These are phyloP conservation scores for Mortierella sp. DNA, from an alignment of 371 early-diverging fungal species.

Conservation along the genomic window DNA sequence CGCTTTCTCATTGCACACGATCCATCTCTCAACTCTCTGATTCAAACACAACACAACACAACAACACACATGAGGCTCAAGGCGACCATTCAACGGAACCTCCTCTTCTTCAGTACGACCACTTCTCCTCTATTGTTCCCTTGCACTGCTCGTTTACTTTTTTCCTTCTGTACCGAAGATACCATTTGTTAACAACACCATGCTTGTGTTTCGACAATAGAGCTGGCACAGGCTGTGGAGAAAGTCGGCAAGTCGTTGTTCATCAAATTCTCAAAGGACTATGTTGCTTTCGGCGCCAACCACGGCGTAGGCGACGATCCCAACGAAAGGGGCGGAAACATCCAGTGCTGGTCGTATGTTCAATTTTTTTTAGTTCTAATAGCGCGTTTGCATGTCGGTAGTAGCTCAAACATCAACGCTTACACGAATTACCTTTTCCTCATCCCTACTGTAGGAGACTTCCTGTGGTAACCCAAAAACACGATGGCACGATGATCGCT, in stretches of 20 bases:
- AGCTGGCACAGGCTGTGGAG: slow-evolving; percentile 52
- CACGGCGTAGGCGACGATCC: slow-evolving; percentile 34
- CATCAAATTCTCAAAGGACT: slow-evolving; percentile 47
- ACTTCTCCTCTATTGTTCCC: background rate
- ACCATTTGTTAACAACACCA: background rate
- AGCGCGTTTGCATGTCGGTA: no score
- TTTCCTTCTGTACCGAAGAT: no score
- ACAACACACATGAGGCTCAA: slow-evolving; percentile 36
- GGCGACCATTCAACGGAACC: slow-evolving; percentile 39
- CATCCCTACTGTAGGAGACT: slow-evolving; percentile 18
- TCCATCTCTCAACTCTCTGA: background rate
- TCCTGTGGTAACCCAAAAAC: slow-evolving; percentile 31
- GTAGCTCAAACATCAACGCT: no score
- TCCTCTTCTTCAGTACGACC: slow-evolving; percentile 48
- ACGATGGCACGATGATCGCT: no score
- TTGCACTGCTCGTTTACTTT: no score
- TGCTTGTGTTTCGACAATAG: slow-evolving; percentile 2
- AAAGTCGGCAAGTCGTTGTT: slow-evolving; percentile 50
- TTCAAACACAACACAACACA: background rate
- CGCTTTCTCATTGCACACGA: background rate
- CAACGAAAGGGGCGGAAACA: slow-evolving; percentile 20
- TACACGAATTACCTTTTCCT: background rate
- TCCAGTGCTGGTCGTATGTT: slow-evolving; percentile 57
- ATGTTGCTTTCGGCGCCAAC: slow-evolving; percentile 48
- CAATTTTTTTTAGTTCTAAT: no score